Conservation (phyloP, 805 yeast species). For the Saturnispora diversa region DNA sequence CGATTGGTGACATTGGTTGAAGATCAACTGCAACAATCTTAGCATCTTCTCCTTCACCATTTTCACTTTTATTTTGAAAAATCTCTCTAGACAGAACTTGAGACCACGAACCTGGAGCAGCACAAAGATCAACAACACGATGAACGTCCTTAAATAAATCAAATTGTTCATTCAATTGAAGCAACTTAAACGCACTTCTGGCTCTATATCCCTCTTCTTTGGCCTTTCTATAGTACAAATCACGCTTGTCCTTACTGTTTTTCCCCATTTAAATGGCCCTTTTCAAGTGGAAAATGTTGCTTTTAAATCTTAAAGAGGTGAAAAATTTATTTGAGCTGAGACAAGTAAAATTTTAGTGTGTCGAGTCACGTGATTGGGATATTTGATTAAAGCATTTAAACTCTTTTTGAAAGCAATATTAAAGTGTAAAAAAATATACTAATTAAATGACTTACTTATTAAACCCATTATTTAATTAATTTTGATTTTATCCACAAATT, state of each 20-base stretch:
- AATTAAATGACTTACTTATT: too few relatives aligned
- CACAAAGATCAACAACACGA: conserved; percentile 93
- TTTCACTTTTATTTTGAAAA: conserved; percentile 29
- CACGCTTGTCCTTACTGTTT: conserved; percentile 90
- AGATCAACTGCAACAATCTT: conserved; percentile 91
- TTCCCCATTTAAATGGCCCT: conserved; percentile 96
- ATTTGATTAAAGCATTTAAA: too few relatives aligned
- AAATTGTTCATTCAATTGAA: conserved; percentile 88
- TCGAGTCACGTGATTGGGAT: too few relatives aligned
- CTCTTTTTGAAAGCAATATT: too few relatives aligned
- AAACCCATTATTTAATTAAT: too few relatives aligned
- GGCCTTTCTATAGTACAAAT: conserved; percentile 84
- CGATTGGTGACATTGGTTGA: conserved; percentile 97
- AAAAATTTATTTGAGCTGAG: neutral
- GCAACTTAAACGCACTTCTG: conserved; percentile 86
- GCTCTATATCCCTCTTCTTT: conserved; percentile 99
- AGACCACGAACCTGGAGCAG: conserved; percentile 99
- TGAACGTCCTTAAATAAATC: conserved; percentile 63
- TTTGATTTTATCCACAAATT: too few relatives aligned
- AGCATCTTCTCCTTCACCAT: too few relatives aligned
- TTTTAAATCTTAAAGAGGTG: neutral
- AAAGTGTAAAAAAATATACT: too few relatives aligned
- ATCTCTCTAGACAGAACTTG: conserved; percentile 79
- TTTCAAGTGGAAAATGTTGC: too few relatives aligned
- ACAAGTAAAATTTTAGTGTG: neutral